Base-by-base conservation (phyloP, 2,329 filamentous ascomycete genomes). In the Aspergillus sp. region DNA sequence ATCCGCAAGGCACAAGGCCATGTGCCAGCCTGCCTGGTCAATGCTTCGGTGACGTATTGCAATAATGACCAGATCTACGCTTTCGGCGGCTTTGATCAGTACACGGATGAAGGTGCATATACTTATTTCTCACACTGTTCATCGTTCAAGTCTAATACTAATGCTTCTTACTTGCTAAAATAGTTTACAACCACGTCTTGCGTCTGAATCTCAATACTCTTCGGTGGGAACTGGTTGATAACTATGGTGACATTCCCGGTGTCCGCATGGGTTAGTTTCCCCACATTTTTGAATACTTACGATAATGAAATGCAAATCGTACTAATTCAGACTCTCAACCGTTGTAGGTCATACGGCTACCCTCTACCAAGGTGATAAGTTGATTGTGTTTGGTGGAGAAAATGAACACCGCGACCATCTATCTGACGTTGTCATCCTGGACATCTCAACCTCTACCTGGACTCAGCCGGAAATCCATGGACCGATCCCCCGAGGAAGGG, bases 11-110 rank as follows among this genome's bases (percentile, higher is more conserved):
- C 90, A 11, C 81, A 90, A 52, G 90, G 90, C 50, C 88, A 91
- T 77, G 87, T 93, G 66, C 95, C 95, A 39, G 93, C 95, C 38
- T 98, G 94, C 73, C 84, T 99, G 53, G 94, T 99, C 67, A 99
- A 99, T 81, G 95, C 95, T 55, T 98, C 95, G 0, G 94, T 98
- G 62, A 99, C 95, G n/a, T 97, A 96, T 76, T 96, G 95, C 71
- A 93, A 93, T 61, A 95, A 96, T 78, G 95, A 98, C 75, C 88
- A 95, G 77, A 98, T 99, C 69, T 98, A 96, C 77, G 95, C 94
- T 10, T 99, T 99, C 81, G 95, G 95, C 47, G 95, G 95, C 17
- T 99, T 99, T 72, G 95, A 99, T 73, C 94, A 98, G 77, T 98
- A 96, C 74, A 99, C 95, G 0, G 95, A 99, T 75, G 95, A 99